Conservation (phyloP, 2,329 filamentous ascomycete genomes). For the Stachybotrys echinatus region DNA sequence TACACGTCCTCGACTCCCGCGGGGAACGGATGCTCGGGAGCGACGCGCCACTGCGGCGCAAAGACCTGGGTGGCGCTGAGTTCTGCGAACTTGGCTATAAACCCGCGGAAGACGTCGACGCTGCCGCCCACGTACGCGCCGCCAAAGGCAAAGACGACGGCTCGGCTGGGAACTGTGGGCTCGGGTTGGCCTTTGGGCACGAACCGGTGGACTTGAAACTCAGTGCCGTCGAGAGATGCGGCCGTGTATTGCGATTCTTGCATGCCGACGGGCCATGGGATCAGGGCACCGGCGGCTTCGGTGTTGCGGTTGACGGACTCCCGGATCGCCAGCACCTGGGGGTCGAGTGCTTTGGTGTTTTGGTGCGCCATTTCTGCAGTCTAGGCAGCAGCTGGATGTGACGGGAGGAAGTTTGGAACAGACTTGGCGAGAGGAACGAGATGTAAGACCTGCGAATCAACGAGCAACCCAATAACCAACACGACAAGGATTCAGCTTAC, state of each 20-base stretch:
- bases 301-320: background rate
- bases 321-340: too few relatives aligned
- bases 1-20: background rate
- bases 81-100: background rate
- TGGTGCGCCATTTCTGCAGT: too few relatives aligned
- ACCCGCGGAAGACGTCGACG: background rate
- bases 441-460: too few relatives aligned
- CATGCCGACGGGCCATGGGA: background rate
- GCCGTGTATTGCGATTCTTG: background rate
- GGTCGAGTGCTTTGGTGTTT: too few relatives aligned
- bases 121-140: background rate
- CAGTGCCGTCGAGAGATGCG: background rate
- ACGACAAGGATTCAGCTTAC: too few relatives aligned
- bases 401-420: too few relatives aligned
- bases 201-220: background rate
- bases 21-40: background rate
- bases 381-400: too few relatives aligned
- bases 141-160: background rate
- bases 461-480: too few relatives aligned
- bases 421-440: too few relatives aligned
- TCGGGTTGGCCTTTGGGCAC: background rate
- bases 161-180: background rate
- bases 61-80: constrained; percentile 1
- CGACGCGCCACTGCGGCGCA: background rate
- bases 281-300: background rate